phyloP scores from a whole-genome alignment of 768 basidiomycete genomes.

The Macrocybe gigantea region DNA sequence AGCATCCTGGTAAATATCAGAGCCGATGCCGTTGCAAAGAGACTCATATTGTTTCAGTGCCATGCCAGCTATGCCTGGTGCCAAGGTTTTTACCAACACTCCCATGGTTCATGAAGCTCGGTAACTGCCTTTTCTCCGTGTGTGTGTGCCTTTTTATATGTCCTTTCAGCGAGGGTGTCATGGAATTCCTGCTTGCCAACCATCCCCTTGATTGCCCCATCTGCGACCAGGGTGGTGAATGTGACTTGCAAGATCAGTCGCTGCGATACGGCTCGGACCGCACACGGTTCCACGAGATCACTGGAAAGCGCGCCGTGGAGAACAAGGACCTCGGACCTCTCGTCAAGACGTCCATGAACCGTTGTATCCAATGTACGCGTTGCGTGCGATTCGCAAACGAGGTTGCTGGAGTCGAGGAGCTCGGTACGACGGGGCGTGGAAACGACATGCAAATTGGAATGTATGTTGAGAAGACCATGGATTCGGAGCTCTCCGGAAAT shows the following conservation, averaged over 20 bases:
- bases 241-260: slow-evolving; percentile 97
- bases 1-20: slow-evolving; percentile 68
- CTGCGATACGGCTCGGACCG: slow-evolving; percentile 99
- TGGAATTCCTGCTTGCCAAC: slow-evolving; percentile 97
- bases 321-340: slow-evolving; percentile 98
- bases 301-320: slow-evolving; percentile 96
- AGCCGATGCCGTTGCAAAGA: not conserved
- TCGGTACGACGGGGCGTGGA: slow-evolving; percentile 94
- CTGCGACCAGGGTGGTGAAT: slow-evolving; percentile 98
- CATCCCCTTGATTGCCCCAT: slow-evolving; percentile 98
- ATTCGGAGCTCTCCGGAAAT: slow-evolving; percentile 97
- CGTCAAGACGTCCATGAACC: slow-evolving; percentile 98
- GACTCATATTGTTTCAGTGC: slow-evolving; percentile 44
- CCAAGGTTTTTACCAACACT: slow-evolving; percentile 90
- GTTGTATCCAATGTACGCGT: slow-evolving; percentile 99
- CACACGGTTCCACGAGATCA: slow-evolving; percentile 96
- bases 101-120: slow-evolving; percentile 86
- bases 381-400: slow-evolving; percentile 99
- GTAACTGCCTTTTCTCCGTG: slow-evolving; percentile 25
- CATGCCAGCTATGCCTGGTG: slow-evolving; percentile 95
- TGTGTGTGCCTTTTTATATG: not conserved
- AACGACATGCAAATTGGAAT: slow-evolving; percentile 99
- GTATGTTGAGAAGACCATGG: slow-evolving; percentile 96
- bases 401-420: slow-evolving; percentile 95
- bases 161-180: slow-evolving; percentile 80